These are phyloP conservation scores for Colletotrichum simmondsii DNA, from an alignment of 2,329 filamentous ascomycete genomes.

Conservation along the genomic window DNA sequence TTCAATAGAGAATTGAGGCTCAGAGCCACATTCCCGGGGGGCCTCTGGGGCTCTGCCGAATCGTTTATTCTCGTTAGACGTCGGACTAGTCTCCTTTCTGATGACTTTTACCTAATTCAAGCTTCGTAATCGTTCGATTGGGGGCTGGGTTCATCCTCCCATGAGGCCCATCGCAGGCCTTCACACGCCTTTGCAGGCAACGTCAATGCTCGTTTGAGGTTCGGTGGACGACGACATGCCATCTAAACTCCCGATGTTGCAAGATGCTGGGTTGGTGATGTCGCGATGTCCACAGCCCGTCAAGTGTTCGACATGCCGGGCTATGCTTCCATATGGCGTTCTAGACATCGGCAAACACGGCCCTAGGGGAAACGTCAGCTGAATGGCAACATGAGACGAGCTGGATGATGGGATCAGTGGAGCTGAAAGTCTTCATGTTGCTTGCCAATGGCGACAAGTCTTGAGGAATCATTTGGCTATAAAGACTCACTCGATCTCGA, in stretches of 20 bases:
- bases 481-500: no score
- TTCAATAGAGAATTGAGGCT: neutral
- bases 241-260: constrained; percentile 23
- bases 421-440: neutral
- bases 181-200: neutral
- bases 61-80: neutral
- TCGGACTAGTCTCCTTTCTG: neutral
- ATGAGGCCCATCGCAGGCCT: neutral
- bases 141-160: neutral
- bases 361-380: constrained; percentile 10
- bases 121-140: constrained; percentile 18
- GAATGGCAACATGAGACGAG: neutral
- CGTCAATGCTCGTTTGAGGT: constrained; percentile 20
- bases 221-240: constrained; percentile 7
- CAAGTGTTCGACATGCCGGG: neutral
- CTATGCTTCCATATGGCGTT: no score
- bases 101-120: constrained; percentile 19
- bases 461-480: no score
- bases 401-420: neutral
- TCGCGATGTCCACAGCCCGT: neutral
- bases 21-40: neutral
- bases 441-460: no score
- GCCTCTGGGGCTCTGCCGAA: neutral
- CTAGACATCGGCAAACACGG: no score
- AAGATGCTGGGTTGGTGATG: constrained; percentile 7